These are phyloP conservation scores for Solanum appendiculatum DNA, from an alignment of 257 asterid genomes.

Conservation along the genomic window DNA sequence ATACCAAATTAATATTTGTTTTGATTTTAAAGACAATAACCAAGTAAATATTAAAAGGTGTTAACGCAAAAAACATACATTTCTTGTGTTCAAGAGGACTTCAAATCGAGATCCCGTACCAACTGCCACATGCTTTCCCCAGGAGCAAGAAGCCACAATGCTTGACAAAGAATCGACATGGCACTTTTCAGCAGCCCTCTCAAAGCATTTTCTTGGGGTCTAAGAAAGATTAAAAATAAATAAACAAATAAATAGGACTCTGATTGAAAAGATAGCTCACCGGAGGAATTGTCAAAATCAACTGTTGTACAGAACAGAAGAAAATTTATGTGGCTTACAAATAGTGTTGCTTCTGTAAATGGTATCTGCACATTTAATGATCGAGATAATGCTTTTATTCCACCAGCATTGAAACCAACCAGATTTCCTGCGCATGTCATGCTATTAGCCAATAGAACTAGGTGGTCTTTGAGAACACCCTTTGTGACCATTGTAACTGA, in stretches of 20 bases:
- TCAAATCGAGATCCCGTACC: slow-evolving; percentile 97
- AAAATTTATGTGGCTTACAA: slow-evolving; percentile 41
- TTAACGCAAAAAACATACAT: slow-evolving; percentile 31
- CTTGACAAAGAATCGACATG: slow-evolving; percentile 75
- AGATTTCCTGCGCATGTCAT: slow-evolving; percentile 90
- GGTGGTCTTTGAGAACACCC: slow-evolving; percentile 97
- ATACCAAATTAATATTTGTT: not conserved
- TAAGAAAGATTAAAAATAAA: slow-evolving; percentile 7
- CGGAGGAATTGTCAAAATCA: not conserved
- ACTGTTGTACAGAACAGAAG: not conserved
- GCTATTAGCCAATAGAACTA: slow-evolving; percentile 81
- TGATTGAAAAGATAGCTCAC: slow-evolving; percentile 4
- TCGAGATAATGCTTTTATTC: slow-evolving; percentile 72
- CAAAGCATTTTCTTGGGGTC: slow-evolving; percentile 95
- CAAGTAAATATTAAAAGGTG: not conserved
- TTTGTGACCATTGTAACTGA: slow-evolving; percentile 96
- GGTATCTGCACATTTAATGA: slow-evolving; percentile 82
- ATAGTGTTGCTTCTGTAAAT: slow-evolving; percentile 81
- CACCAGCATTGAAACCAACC: slow-evolving; percentile 89
- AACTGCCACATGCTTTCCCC: slow-evolving; percentile 93
- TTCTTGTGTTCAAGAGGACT: slow-evolving; percentile 73
- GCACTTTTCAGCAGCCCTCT: slow-evolving; percentile 95
- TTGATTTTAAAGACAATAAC: not conserved
- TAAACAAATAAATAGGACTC: not conserved
- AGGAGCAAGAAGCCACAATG: slow-evolving; percentile 91